Evolutionary conservation across 192 early-diverging fungal genomes (phyloP).

Genomic region (Entomortierella lignicola): DNA sequence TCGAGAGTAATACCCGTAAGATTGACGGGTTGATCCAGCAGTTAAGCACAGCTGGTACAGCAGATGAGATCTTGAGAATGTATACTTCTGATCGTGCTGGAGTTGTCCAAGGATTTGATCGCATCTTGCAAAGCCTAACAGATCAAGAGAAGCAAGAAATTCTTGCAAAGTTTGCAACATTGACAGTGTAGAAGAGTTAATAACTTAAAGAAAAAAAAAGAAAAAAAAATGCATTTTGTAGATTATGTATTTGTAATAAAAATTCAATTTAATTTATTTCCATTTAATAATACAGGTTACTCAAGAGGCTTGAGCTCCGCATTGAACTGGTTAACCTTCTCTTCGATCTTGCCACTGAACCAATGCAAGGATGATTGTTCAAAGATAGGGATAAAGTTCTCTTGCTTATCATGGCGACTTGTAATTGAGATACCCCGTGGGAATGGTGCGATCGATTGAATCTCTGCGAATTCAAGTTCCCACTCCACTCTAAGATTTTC

Average conservation of each 20-base stretch:
- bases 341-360: slow-evolving; percentile 78
- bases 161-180: slow-evolving; percentile 41
- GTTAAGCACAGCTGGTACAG: slow-evolving; percentile 19
- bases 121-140: slow-evolving; percentile 43
- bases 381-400: slow-evolving; percentile 79
- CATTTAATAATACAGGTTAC: slow-evolving; percentile 3
- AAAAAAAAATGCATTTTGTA: not conserved
- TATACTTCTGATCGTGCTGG: slow-evolving; percentile 48
- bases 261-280: not conserved
- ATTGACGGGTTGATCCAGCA: slow-evolving; percentile 54
- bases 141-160: slow-evolving; percentile 54
- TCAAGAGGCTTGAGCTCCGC: slow-evolving; percentile 54
- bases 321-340: slow-evolving; percentile 69
- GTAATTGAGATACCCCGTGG: slow-evolving; percentile 80
- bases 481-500: slow-evolving; percentile 83
- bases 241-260: too few species aligned
- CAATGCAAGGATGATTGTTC: slow-evolving; percentile 71
- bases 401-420: slow-evolving; percentile 64
- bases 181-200: slow-evolving; percentile 21
- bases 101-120: slow-evolving; percentile 53
- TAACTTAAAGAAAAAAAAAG: slow-evolving; percentile 2
- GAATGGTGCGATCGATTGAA: slow-evolving; percentile 79
- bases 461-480: slow-evolving; percentile 79
- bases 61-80: slow-evolving; percentile 41
- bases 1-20: slow-evolving; percentile 59